Percentiles rank a stretch among this genome's conserved stretches.
phyloP scores from a whole-genome alignment of 306 rosid species.

The Boehmeria nivea region DNA sequence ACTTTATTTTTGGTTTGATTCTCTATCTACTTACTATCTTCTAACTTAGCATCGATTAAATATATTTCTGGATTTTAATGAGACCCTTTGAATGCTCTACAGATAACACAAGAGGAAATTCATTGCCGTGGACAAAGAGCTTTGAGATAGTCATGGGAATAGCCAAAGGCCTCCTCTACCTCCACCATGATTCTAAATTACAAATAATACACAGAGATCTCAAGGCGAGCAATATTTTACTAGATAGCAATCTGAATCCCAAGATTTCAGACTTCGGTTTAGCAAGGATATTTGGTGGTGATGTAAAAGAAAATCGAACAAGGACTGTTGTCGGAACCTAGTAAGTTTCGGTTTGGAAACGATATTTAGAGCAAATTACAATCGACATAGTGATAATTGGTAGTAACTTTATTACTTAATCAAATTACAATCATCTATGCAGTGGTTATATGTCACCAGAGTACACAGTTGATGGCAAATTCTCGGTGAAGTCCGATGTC shows the following conservation, averaged over 20 bases:
- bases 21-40: background rate
- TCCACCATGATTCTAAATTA: constrained; percentile 15
- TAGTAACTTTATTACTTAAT: background rate
- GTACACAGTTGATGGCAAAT: constrained; percentile 17
- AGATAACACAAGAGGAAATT: background rate
- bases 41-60: background rate
- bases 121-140: background rate
- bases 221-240: constrained; percentile 16
- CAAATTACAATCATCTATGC: background rate
- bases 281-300: constrained; percentile 10
- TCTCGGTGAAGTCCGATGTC: constrained; percentile 12
- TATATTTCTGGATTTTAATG: background rate
- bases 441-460: constrained; percentile 25
- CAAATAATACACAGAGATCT: constrained; percentile 18
- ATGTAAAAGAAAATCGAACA: constrained; percentile 3
- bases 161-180: constrained; percentile 19
- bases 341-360: background rate
- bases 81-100: background rate
- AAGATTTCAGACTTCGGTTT: constrained; percentile 23
- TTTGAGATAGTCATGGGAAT: constrained; percentile 9
- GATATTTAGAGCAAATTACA: too few relatives aligned
- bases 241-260: constrained; percentile 10
- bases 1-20: constrained; percentile 26
- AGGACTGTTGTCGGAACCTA: constrained; percentile 17
- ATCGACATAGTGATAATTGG: too few relatives aligned